A percentile compares a stretch with the other conserved stretches of the same genome.
These are phyloP conservation scores for Ogataea trehalophila DNA, from an alignment of 805 yeast genomes.

Conservation along the genomic window DNA sequence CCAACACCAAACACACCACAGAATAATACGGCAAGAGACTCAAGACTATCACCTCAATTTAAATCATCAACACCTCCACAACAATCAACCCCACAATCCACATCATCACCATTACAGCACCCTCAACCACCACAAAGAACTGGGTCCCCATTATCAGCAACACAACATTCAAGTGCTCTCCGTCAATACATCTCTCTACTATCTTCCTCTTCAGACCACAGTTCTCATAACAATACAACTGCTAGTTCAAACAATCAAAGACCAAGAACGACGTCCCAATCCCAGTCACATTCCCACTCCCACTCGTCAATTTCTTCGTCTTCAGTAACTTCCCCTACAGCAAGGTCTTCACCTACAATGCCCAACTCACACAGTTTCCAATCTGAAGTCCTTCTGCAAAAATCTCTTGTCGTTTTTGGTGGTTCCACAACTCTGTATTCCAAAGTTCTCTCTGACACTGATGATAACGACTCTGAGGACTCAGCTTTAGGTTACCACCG, in stretches of 20 bases:
- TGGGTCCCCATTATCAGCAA: constrained; percentile 1
- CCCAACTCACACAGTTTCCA: constrained; percentile 1
- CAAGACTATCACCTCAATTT: constrained; percentile 1
- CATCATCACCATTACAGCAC: neutral
- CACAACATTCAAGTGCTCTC: neutral
- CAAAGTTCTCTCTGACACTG: constrained; percentile 12
- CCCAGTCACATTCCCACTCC: neutral
- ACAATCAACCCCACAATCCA: neutral
- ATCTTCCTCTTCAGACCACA: neutral
- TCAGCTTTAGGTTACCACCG: constrained; percentile 13
- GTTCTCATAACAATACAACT: neutral
- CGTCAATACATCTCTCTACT: constrained; percentile 2
- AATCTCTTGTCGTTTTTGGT: constrained; percentile 27
- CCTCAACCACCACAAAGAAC: constrained; percentile 1
- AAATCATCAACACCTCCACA: constrained; percentile 5
- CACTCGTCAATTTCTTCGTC: constrained; percentile 5
- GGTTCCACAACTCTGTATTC: constrained; percentile 28
- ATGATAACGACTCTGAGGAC: constrained; percentile 1
- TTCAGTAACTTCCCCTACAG: constrained; percentile 1
- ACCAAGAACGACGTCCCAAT: neutral
- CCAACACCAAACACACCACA: neutral
- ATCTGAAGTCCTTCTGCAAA: constrained; percentile 7
- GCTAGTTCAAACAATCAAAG: neutral
- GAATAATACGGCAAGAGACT: no score
- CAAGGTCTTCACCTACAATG: constrained; percentile 11